A percentile compares a stretch with the other conserved stretches of the same genome.
Evolutionary conservation across 2,329 filamentous ascomycete genomes (phyloP).

Genomic region (Penicillium sumatraense): DNA sequence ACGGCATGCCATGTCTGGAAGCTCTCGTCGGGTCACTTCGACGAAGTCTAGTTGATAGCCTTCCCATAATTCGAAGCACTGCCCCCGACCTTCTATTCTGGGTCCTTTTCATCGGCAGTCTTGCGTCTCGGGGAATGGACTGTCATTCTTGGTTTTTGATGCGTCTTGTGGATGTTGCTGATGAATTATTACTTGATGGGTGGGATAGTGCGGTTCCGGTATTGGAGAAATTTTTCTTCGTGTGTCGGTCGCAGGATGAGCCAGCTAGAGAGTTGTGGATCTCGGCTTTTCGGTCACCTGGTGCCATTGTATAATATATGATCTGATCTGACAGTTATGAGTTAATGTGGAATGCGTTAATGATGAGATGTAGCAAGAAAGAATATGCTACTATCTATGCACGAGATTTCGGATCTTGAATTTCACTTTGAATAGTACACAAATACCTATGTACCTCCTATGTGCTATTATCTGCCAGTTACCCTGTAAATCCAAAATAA

Average conservation of each 20-base stretch:
- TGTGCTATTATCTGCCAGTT: no score
- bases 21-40: constrained; percentile 9
- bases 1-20: constrained; percentile 18
- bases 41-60: constrained; percentile 5
- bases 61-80: background rate
- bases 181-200: constrained; percentile 7
- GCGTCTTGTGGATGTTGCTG: constrained; percentile 8
- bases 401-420: no score
- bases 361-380: background rate
- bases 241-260: constrained; percentile 8
- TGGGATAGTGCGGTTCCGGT: constrained; percentile 11
- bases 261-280: constrained; percentile 12
- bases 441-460: no score
- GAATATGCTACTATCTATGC: no score
- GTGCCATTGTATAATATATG: background rate
- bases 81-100: constrained; percentile 19
- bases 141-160: constrained; percentile 18
- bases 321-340: background rate
- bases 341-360: background rate
- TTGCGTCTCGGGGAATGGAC: constrained; percentile 16
- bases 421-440: no score
- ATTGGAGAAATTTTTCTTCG: constrained; percentile 19
- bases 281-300: background rate
- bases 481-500: background rate
- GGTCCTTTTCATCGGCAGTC: constrained; percentile 22